phyloP scores from a whole-genome alignment of 164 flowering plant species.

The Protea cynaroides region DNA sequence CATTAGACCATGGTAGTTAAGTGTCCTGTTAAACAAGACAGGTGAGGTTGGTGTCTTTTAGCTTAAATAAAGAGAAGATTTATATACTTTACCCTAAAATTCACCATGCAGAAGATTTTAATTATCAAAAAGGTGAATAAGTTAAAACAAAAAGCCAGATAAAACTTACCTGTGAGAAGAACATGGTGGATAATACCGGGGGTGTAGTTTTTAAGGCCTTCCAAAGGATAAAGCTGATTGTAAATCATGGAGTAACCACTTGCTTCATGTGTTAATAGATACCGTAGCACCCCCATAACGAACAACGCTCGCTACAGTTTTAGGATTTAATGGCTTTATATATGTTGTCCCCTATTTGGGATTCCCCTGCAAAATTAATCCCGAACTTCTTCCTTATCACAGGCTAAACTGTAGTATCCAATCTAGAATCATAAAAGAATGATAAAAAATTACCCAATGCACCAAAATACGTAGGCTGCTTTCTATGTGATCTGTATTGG shows the following conservation, averaged over 20 bases:
- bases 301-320: slow-evolving; percentile 56
- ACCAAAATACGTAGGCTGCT: no score
- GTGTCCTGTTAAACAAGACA: no score
- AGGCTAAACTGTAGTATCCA: not conserved
- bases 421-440: not conserved
- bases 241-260: slow-evolving; percentile 71
- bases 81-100: no score
- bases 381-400: not conserved
- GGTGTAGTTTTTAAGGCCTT: slow-evolving; percentile 80
- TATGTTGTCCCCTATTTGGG: slow-evolving; percentile 69
- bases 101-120: no score
- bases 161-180: slow-evolving; percentile 61
- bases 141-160: no score
- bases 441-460: no score
- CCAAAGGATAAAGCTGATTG: slow-evolving; percentile 78
- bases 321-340: slow-evolving; percentile 65
- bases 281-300: slow-evolving; percentile 41
- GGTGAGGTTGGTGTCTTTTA: no score
- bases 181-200: slow-evolving; percentile 97
- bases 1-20: no score
- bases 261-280: slow-evolving; percentile 30
- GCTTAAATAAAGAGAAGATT: no score
- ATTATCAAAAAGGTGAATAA: no score
- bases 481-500: no score
- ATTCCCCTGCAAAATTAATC: slow-evolving; percentile 57